Base-by-base conservation (phyloP, 257 asterid genomes). In the Nyctanthes arbortristis region DNA sequence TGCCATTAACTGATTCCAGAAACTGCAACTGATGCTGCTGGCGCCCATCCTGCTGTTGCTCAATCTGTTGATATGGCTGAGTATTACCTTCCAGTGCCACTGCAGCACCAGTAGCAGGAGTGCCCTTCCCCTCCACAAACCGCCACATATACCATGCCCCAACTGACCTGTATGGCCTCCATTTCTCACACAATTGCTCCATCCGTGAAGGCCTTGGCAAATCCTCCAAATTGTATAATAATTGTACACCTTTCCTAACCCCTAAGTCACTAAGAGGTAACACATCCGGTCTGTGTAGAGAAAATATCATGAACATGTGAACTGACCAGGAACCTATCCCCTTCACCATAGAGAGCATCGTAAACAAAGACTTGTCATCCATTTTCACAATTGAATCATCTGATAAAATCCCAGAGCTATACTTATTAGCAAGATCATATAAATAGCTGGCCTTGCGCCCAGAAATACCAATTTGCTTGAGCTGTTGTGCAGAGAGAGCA, bases 81-180 rank as follows among this genome's bases (percentile, higher is more conserved):
- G 36, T 68, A 71, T 72, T 72, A 35, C 78, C 83, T 31, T 82
- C 92, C 49, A 83, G 76, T 20, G 80, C 47, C 58, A 70, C 76
- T 16, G 81, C 74, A n/a, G 85, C 73, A 24, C 73, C 82, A 6
- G 81, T 72, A 32, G 83, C 67, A 3, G 84, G 83, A n/a, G n/a
- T n/a, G n/a, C n/a, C 90, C 75, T 88, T 93, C 66, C 83, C 93
- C 66, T 90, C 98, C 12, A 77, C 81, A 36, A 85, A 74, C 83
- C 95, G 78, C 97, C 98, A 88, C 98, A 93, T 87, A 75, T 93
- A 93, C 98, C 98, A 93, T 0, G 96, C 90, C 69, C 95, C 98
- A 39, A 91, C 95, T 0, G 97, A 85, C 84, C 98, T 79, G 56
- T 87, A 93, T 13, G 98, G 98, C 84, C 75, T 87, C 98, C 98